Base-by-base conservation (phyloP, 106 monocot species). In the Dendrobium nobile region DNA sequence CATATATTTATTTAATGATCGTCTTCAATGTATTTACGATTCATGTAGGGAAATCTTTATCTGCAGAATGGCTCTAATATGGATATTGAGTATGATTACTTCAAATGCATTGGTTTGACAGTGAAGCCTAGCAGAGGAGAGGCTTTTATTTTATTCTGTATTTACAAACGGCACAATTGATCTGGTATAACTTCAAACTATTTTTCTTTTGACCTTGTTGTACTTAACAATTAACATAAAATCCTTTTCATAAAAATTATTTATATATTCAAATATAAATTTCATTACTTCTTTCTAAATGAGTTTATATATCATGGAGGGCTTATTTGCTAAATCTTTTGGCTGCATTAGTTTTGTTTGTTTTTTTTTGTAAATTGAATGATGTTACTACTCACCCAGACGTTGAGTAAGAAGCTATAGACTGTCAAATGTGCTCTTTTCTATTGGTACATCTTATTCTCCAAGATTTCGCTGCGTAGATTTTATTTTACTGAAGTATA, bases 101-200 rank as follows among this genome's bases (percentile, higher is more conserved):
- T 86, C 45, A 83, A 94, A 67, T 94, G 94, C 79, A 88, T 94
- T 54, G 94, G 91, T 7, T 85, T 94, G 83, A 91, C 83, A 80
- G 89, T 94, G 48, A 94, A 91, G 81, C 94, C 94, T 79, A 85
- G 80, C 26, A 77, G 84, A 82, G 94, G 94, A 2, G 91, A 91
- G 91, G 54, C 94, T 94, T 45, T 83, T 94, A 41, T 94, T 94
- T 79, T 91, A 94, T 85, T 94, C 94, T 37, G 56, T 88, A 58
- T 79, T 87, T 16, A 73, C 78, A 67, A 94, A 91, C 78, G 89
- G 89, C 78, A 89, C 92, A 2, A 94, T 91, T 40, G 94, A 91
- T 74, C 84, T 76, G 78, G 94, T 94, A 89, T 67, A 13, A 82
- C 68, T 54, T 37, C 5, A 18, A 58, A 58, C 58, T 58, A 19